Base-by-base conservation (phyloP, 768 basidiomycete species). In the Leccinum obscurum region DNA sequence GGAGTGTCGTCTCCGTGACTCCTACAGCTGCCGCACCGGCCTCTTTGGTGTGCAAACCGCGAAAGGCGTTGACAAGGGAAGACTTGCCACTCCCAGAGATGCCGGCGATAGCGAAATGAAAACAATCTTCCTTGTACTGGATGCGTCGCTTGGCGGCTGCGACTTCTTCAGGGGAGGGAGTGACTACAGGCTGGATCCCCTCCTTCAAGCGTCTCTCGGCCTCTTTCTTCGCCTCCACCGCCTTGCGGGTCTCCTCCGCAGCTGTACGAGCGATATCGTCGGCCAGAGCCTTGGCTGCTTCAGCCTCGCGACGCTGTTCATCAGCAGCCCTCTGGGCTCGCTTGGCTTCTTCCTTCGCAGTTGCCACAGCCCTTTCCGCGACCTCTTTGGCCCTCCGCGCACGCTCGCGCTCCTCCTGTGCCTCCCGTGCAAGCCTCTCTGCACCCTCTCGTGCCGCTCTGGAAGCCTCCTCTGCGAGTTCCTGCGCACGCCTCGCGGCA, bases 51-150 rank as follows among this genome's bases (percentile, higher is more conserved):
- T 50, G 49, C 34, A 77, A 44, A 10, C 76, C 76, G 2, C 76
- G 71, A 26, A 77, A 66, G 3, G 76, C 71, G 30, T 77, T 77
- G 48, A 76, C 69, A 17, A 76, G 62, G 17, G 76, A 75, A 7
- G 76, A 74, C 62, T 77, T 77, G 13, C 75, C 76, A 35, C 72
- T 71, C 6, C 75, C 76, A 6, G 73, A 65, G 8, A 69, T n/a
- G 3, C 76, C 76, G 3, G 73, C 73, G 30, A 77, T 51, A 10
- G 74, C 76, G 35, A 76, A 66, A 50, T 77, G 75, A 54, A 71
- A 70, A 17, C 62, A 35, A 8, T 68, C 68, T 4, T 76, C 70
- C 14, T 35, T 54, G 41, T 71, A 70, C 48, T 69, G 62, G 26
- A 67, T 17, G 7, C 54, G 57, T 22, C 20, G n/a, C 39, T 71